Base-by-base conservation (phyloP, 371 early-diverging fungal genomes). In the Mortierella sp. region DNA sequence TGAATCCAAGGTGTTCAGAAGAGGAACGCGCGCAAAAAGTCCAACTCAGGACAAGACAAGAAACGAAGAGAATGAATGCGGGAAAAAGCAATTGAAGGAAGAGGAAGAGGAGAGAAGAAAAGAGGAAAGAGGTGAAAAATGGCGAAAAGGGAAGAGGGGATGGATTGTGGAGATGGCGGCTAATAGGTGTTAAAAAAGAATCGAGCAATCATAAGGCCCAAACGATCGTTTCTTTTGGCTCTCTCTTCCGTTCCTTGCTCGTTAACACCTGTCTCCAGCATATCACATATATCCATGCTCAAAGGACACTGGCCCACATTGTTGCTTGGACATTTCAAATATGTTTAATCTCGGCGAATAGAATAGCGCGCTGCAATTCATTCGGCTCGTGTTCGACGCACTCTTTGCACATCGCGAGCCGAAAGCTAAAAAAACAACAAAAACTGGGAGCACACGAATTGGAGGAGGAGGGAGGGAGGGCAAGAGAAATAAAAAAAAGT, bases 111-210 rank as follows among this genome's bases (percentile, higher is more conserved):
- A 57, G 44, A 57, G 26, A 21, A 21, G 34, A 26, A 13, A 40
- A 26, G 21, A 16, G 6, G 10, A 28, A 54, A 28, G 14, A 13
- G 31, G 21, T 55, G 44, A 43, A 46, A 19, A 40, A 19, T 61
- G 61, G 34, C 21, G 34, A 31, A 34, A 55, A 24, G 14, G 55
- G 73, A 54, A 37, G 31, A 16, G 40, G 43, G 8, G 24, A 40
- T 67, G 43, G 24, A 40, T 67, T 67, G 67, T 67, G 67, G 67
- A 67, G 67, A 24, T 40, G 67, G 67, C n/a, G 24, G 67, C 40
- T 67, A 67, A 67, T 67, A 67, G 40, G n/a, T 21, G 16, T 28
- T 31, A 3, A 21, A 37, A 26, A 55, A 64, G 24, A 37, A 31
- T 4, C 4, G 59, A 19, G 5, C 34, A 61, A 67, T 5, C 40